These are phyloP conservation scores for Podospora pseudopauciseta DNA, from an alignment of 495 filamentous ascomycete genomes.

Conservation along the genomic window DNA sequence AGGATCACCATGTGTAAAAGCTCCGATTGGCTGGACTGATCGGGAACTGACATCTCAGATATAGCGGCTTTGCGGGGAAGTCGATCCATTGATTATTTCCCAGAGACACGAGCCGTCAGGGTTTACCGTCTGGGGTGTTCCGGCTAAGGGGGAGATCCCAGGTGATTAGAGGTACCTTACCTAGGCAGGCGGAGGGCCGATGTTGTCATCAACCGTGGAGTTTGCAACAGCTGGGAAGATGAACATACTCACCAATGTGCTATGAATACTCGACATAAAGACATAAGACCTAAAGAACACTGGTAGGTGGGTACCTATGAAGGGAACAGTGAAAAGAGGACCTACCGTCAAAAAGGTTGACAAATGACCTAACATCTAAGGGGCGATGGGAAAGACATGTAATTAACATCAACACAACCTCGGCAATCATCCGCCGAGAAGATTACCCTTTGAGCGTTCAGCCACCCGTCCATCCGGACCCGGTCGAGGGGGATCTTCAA, in stretches of 20 bases:
- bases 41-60: not conserved
- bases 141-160: not conserved
- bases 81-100: not conserved
- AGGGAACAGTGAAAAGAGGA: too few relatives aligned
- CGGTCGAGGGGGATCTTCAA: not conserved
- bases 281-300: too few relatives aligned
- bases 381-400: not conserved
- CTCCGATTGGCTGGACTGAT: not conserved
- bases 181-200: not conserved
- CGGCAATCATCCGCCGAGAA: conserved; percentile 1
- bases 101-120: not conserved
- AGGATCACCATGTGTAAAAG: not conserved
- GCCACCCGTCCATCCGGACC: not conserved
- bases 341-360: too few relatives aligned
- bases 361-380: too few relatives aligned
- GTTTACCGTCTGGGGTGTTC: not conserved
- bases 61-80: not conserved
- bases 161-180: not conserved
- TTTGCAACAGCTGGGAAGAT: not conserved
- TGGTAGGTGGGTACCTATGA: too few relatives aligned
- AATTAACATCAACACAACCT: not conserved
- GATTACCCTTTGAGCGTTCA: not conserved
- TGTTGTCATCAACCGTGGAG: not conserved
- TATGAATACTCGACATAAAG: too few relatives aligned
- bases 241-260: not conserved